These are phyloP conservation scores for Diphasiastrum complanatum DNA, from an alignment of 83 land plant species.

Conservation along the genomic window DNA sequence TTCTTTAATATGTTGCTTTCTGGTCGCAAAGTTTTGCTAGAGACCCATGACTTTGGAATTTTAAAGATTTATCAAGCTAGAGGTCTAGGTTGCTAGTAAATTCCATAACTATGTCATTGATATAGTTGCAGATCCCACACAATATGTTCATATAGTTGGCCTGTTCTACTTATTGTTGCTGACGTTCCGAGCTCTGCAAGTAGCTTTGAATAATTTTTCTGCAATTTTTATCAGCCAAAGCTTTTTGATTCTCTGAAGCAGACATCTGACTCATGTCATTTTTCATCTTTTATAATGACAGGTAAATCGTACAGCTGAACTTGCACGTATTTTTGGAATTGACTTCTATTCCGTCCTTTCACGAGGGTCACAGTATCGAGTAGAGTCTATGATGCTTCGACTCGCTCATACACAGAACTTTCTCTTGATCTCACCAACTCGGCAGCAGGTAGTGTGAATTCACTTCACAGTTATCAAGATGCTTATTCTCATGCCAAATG, in stretches of 20 bases:
- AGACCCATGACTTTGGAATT: too few relatives aligned
- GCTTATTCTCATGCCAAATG: not conserved
- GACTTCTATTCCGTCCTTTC: slow-evolving; percentile 95
- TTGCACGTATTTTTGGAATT: slow-evolving; percentile 95
- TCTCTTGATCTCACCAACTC: slow-evolving; percentile 76
- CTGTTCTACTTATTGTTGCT: too few relatives aligned
- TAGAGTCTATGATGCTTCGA: slow-evolving; percentile 91
- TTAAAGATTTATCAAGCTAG: too few relatives aligned
- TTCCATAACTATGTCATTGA: too few relatives aligned
- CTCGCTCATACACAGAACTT: slow-evolving; percentile 92
- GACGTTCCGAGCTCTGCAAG: not conserved
- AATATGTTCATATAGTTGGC: too few relatives aligned
- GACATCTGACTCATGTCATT: too few relatives aligned
- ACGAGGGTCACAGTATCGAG: slow-evolving; percentile 96
- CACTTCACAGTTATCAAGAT: not conserved
- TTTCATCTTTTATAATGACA: too few relatives aligned
- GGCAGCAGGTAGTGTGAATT: slow-evolving; percentile 50
- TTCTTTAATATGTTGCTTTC: too few relatives aligned
- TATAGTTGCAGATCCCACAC: too few relatives aligned
- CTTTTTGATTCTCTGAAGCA: not conserved
- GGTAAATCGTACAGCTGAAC: slow-evolving; percentile 93
- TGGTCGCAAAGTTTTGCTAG: too few relatives aligned
- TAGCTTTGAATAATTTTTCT: not conserved
- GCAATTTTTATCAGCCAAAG: too few relatives aligned
- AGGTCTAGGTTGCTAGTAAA: too few relatives aligned